Conservation (phyloP, 257 asterid genomes). For the Salvia miltiorrhiza region DNA sequence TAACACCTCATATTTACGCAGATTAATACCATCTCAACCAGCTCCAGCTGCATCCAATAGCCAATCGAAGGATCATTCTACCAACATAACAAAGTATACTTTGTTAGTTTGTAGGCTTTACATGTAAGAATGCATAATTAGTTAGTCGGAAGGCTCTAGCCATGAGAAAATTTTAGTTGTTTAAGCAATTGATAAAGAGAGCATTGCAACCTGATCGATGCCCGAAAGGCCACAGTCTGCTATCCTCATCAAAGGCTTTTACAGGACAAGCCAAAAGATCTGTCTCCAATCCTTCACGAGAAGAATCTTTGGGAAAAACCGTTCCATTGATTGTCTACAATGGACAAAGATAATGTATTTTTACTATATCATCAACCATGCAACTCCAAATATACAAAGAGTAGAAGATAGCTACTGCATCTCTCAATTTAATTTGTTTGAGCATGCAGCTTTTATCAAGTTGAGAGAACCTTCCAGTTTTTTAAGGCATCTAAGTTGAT, state of each 20-base stretch:
- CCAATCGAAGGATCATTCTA: constrained; percentile 40
- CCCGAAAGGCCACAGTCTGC: constrained; percentile 30
- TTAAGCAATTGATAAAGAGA: constrained; percentile 2
- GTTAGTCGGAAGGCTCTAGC: not conserved
- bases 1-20: constrained; percentile 21
- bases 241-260: constrained; percentile 31
- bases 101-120: not conserved
- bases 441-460: not conserved
- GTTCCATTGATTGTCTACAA: constrained; percentile 27
- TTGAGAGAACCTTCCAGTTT: not conserved
- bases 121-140: not conserved
- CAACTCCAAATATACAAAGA: constrained; percentile 1
- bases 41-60: constrained; percentile 14
- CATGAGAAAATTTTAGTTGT: not conserved
- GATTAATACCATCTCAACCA: constrained; percentile 29
- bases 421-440: too few relatives aligned
- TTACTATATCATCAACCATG: not conserved
- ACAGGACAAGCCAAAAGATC: constrained; percentile 22
- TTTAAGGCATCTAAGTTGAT: not conserved
- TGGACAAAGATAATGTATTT: constrained; percentile 9
- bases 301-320: constrained; percentile 28
- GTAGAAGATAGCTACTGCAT: constrained; percentile 6
- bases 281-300: constrained; percentile 30
- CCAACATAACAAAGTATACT: constrained; percentile 17
- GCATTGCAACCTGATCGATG: constrained; percentile 36